Percentiles rank a stretch among this genome's conserved stretches.
Conservation (phyloP, 805 yeast species). For the Candida berthetii region DNA sequence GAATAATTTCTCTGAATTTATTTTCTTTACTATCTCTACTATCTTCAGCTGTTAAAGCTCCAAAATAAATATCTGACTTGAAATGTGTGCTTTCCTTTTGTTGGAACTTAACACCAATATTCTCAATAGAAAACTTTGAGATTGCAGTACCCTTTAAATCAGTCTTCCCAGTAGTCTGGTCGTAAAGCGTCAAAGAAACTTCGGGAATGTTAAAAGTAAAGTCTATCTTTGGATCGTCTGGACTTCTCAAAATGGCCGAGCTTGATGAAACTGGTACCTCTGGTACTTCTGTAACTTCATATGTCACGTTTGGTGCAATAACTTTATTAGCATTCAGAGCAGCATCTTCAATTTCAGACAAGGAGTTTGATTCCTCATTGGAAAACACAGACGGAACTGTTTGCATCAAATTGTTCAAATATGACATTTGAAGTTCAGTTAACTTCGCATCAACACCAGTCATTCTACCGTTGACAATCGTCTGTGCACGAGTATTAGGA, state of each 20-base stretch:
- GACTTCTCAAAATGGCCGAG: constrained; percentile 10
- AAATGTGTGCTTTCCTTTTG: constrained; percentile 50
- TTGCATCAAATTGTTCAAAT: constrained; percentile 47
- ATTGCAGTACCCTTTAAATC: constrained; percentile 36
- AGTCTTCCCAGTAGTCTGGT: constrained; percentile 34
- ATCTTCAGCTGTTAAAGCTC: constrained; percentile 76
- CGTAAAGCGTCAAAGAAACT: constrained; percentile 55
- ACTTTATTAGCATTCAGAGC: constrained; percentile 58
- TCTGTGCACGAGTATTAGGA: constrained; percentile 35
- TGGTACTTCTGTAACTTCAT: constrained; percentile 14
- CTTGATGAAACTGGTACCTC: constrained; percentile 11
- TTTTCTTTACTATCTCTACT: constrained; percentile 55
- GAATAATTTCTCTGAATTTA: constrained; percentile 76
- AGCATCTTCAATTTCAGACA: constrained; percentile 53
- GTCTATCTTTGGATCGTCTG: constrained; percentile 28
- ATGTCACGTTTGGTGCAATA: constrained; percentile 27
- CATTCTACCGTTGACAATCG: constrained; percentile 48
- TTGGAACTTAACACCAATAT: constrained; percentile 42
- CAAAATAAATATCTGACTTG: constrained; percentile 54
- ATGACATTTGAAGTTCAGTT: constrained; percentile 68
- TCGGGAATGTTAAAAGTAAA: constrained; percentile 56
- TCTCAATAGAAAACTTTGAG: constrained; percentile 55
- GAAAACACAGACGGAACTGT: constrained; percentile 51
- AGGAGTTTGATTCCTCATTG: constrained; percentile 31
- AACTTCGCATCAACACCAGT: constrained; percentile 58